phyloP scores from a whole-genome alignment of 495 filamentous ascomycete species.

The Thozetella sp. region DNA sequence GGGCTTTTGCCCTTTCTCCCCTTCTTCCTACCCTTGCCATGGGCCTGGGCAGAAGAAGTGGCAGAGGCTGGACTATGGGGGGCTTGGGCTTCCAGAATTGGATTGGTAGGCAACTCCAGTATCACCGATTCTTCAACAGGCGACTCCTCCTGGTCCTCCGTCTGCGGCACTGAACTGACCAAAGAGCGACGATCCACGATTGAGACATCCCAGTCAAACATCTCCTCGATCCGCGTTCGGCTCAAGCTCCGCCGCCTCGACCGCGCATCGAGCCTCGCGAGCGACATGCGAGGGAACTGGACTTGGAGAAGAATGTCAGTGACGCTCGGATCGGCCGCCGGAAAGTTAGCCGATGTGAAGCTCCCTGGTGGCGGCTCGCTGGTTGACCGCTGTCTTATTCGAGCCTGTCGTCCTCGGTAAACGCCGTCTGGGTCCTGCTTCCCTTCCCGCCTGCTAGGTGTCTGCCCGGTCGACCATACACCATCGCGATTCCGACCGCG shows the following conservation, averaged over 20 bases:
- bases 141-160: too few relatives aligned
- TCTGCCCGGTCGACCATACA: conserved; percentile 8
- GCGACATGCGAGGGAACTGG: conserved; percentile 23
- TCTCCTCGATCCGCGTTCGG: conserved; percentile 31
- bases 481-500: conserved; percentile 8
- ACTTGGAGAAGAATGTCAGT: conserved; percentile 7
- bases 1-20: conserved; percentile 9
- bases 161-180: too few relatives aligned
- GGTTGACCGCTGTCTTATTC: neutral
- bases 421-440: neutral
- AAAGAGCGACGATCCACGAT: neutral
- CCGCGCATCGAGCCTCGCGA: conserved; percentile 26
- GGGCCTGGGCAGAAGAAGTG: conserved; percentile 17
- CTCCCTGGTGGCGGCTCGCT: conserved; percentile 23
- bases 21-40: neutral
- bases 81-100: conserved; percentile 5
- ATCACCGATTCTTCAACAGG: too few relatives aligned
- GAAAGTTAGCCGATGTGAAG: conserved; percentile 14
- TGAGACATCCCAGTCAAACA: conserved; percentile 25
- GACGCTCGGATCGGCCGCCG: neutral
- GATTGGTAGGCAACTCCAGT: neutral
- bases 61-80: conserved; percentile 23
- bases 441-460: neutral
- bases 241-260: conserved; percentile 38
- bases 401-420: neutral